Base-by-base conservation (phyloP, 305 asterid species). In the Withania somnifera region DNA sequence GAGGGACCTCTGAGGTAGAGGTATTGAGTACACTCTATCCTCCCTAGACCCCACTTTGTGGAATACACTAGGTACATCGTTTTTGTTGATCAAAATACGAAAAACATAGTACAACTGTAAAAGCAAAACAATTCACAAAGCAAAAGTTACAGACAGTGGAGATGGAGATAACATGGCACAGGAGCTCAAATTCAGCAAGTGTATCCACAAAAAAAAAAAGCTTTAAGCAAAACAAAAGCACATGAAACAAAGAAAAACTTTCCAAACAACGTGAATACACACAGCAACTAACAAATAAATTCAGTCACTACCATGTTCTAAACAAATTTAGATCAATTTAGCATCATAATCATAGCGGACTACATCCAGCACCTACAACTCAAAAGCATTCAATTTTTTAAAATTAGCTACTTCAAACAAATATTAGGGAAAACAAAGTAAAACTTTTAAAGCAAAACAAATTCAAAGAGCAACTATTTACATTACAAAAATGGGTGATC, bases 121-220 rank as follows among this genome's bases (percentile, higher is more conserved):
- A 79, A 13, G 34, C 34, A 68, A 69, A 40, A 17, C 28, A 19
- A 20, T 56, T 19, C 0, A 54, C 14, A 20, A 28, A 56, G 34
- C 53, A 32, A 54, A 81, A 77, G 30, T 0, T 58, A 40, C 22
- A 79, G 40, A 83, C 32, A 30, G 3, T 0, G 42, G 22, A 30
- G 9, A 63, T 79, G 17, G 3, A 38, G 80, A 69, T 88, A 86
- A 91, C 93, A 87, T 87, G 85, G 63, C 82, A 90, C 88, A 83
- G 91, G 80, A 82, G 42, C 26, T 32, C 4, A 6, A 17, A 64
- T 19, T 10, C 77, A 67, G 6, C 52, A 87, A 64, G 24, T 14
- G 15, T 32, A 15, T 64, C 45, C 73, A 32, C 24, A 64, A 32
- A 15, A 15, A 2, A 19, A 2, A 1, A 8, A 15, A 3, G 47